Conservation (phyloP, 768 basidiomycete genomes). For the Leucocoprinus leucothites region DNA sequence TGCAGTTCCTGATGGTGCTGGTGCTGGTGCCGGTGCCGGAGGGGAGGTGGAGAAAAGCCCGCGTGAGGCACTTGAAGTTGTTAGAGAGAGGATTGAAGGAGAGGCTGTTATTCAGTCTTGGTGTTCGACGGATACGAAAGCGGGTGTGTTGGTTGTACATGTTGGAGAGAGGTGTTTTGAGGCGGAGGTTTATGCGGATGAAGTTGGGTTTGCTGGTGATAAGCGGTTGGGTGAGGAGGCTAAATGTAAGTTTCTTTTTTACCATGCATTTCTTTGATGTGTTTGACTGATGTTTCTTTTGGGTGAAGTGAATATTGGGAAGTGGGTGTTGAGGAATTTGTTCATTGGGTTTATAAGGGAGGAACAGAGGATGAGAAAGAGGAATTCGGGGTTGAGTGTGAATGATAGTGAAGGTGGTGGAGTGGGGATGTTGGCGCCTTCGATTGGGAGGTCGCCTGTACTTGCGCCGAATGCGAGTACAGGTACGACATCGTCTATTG, state of each 20-base stretch:
- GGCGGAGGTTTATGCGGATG: conserved; percentile 93
- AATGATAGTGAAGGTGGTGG: conserved; percentile 23
- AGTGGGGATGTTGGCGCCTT: conserved; percentile 18
- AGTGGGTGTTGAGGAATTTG: conserved; percentile 85
- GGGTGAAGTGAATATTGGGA: conserved; percentile 95
- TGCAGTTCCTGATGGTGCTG: no score
- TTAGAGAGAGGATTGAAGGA: conserved; percentile 91
- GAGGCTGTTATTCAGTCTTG: conserved; percentile 84
- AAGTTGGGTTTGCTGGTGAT: conserved; percentile 67
- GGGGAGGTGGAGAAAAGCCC: conserved; percentile 71
- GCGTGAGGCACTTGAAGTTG: conserved; percentile 81
- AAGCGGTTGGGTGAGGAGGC: conserved; percentile 72
- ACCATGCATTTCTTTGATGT: no score
- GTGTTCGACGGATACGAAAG: conserved; percentile 88
- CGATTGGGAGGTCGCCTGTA: neutral
- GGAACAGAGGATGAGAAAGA: conserved; percentile 42
- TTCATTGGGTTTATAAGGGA: conserved; percentile 78
- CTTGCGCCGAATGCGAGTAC: neutral
- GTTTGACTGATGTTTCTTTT: no score
- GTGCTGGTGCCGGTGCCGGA: no score
- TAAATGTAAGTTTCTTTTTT: conserved; percentile 64
- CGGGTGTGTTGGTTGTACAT: conserved; percentile 85
- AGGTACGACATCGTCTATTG: neutral
- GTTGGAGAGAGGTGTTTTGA: conserved; percentile 89
- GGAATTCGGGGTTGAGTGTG: conserved; percentile 22